These are phyloP conservation scores for Fusarium cyanostomum DNA, from an alignment of 2,329 filamentous ascomycete genomes.

Conservation along the genomic window DNA sequence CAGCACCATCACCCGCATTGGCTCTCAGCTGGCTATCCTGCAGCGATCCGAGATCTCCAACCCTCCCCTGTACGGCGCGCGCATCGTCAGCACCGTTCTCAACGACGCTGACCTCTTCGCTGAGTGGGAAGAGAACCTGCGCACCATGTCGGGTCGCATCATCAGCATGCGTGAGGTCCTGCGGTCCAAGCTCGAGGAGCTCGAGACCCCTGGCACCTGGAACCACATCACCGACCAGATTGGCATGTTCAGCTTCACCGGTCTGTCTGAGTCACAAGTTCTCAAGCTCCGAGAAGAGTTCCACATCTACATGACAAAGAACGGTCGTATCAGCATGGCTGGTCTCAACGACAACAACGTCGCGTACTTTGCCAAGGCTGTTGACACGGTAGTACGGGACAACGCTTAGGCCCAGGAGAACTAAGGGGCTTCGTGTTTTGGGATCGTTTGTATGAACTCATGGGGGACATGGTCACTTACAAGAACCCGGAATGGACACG, in stretches of 20 bases:
- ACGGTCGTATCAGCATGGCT: conserved; percentile 97
- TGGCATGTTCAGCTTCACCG: conserved; percentile 98
- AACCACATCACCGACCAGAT: conserved; percentile 99
- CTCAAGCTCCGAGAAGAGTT: conserved; percentile 72
- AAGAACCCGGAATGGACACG: conserved; percentile 37
- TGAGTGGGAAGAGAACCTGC: conserved; percentile 92
- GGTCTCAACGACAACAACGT: conserved; percentile 94
- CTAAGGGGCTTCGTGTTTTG: conserved; percentile 24
- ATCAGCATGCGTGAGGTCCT: conserved; percentile 87
- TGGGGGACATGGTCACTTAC: conserved; percentile 39
- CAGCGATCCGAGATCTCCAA: conserved; percentile 98
- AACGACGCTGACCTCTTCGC: conserved; percentile 84
- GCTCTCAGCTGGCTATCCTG: conserved; percentile 89
- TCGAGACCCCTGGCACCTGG: conserved; percentile 90
- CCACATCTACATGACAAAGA: conserved; percentile 95
- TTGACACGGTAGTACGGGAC: conserved; percentile 79
- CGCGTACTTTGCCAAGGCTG: conserved; percentile 89
- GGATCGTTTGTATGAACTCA: conserved; percentile 38
- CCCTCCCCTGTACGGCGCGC: conserved; percentile 91
- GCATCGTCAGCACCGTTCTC: conserved; percentile 84
- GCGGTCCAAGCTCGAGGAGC: conserved; percentile 80
- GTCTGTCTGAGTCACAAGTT: conserved; percentile 78
- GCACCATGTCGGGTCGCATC: conserved; percentile 95
- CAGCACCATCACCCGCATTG: conserved; percentile 71
- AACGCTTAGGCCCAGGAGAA: conserved; percentile 29